These are phyloP conservation scores for Lentinula sp. DNA, from an alignment of 768 basidiomycete genomes.

Conservation along the genomic window DNA sequence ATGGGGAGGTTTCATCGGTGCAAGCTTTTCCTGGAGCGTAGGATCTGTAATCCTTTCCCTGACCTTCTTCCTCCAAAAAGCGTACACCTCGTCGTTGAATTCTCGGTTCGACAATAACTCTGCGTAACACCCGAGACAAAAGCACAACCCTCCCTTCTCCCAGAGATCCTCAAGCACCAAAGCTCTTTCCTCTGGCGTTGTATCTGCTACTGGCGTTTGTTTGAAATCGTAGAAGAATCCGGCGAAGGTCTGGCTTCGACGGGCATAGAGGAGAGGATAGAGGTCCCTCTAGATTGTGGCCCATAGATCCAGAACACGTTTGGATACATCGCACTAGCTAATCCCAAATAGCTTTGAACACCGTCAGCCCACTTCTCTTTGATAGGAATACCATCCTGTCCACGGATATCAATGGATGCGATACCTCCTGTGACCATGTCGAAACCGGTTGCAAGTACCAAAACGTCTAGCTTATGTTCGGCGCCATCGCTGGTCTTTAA, in stretches of 20 bases:
- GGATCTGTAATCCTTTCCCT: not conserved
- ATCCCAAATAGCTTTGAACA: constrained; percentile 11
- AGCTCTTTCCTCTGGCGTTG: constrained; percentile 8
- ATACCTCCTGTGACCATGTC: constrained; percentile 4
- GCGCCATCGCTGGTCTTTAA: not conserved
- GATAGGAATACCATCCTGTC: not conserved
- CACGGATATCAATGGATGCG: constrained; percentile 1
- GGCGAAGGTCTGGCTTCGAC: not conserved
- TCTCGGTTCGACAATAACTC: not conserved
- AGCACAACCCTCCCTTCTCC: constrained; percentile 8
- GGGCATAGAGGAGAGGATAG: too few species aligned
- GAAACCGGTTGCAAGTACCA: constrained; percentile 1
- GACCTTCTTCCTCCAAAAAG: constrained; percentile 6
- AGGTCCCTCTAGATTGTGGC: constrained; percentile 4
- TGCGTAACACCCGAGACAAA: not conserved
- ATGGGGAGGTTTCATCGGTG: constrained; percentile 2
- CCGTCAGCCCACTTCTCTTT: constrained; percentile 5
- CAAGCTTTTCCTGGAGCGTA: constrained; percentile 3
- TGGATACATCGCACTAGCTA: constrained; percentile 10
- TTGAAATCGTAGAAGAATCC: constrained; percentile 10
- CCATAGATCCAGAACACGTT: constrained; percentile 14
- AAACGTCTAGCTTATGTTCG: constrained; percentile 2
- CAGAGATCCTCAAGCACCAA: constrained; percentile 9
- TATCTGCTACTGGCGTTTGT: not conserved
- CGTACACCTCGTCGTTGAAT: constrained; percentile 3